Conservation (phyloP, 1,284 basidiomycete genomes). For the Thecaphora frezii region DNA sequence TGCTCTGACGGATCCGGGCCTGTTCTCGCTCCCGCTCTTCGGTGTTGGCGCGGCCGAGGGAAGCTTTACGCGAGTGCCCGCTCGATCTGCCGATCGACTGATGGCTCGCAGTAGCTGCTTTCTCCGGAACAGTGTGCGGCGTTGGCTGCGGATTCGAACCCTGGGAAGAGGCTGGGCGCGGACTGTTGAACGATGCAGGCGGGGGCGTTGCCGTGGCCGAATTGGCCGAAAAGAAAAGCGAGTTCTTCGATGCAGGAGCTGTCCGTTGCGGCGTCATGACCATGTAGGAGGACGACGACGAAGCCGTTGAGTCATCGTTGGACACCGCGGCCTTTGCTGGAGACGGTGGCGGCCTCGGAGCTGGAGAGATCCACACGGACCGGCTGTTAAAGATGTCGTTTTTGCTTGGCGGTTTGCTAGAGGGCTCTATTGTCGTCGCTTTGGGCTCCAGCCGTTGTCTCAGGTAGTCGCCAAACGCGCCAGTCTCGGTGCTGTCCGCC, state of each 20-base stretch:
- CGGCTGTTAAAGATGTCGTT: conserved; percentile 46
- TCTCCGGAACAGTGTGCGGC: too few species aligned
- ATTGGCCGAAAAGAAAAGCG: conserved; percentile 25
- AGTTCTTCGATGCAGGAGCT: conserved; percentile 26
- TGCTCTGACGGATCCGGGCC: conserved; percentile 37
- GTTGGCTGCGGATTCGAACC: too few species aligned
- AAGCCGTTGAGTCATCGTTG: background rate
- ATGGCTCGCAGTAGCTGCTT: too few species aligned
- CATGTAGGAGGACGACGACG: background rate
- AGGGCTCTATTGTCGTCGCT: conserved; percentile 1
- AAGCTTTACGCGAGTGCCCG: conserved; percentile 34
- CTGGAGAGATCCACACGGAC: conserved; percentile 26
- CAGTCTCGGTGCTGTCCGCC: too few species aligned
- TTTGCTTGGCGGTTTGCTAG: conserved; percentile 16
- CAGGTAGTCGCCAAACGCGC: too few species aligned
- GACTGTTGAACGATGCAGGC: background rate
- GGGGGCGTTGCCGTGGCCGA: conserved; percentile 2
- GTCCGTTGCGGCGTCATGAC: background rate
- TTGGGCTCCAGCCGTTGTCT: too few species aligned
- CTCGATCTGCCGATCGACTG: conserved; percentile 5
- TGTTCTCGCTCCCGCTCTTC: conserved; percentile 47
- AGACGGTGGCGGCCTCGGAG: conserved; percentile 11
- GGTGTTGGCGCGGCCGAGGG: conserved; percentile 42
- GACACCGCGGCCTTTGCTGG: background rate
- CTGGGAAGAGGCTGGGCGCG: background rate